Evolutionary conservation across 441 rosid species (phyloP), one percentile per base, ranked within the genome.

Genomic region (Pelargonium australe): DNA sequence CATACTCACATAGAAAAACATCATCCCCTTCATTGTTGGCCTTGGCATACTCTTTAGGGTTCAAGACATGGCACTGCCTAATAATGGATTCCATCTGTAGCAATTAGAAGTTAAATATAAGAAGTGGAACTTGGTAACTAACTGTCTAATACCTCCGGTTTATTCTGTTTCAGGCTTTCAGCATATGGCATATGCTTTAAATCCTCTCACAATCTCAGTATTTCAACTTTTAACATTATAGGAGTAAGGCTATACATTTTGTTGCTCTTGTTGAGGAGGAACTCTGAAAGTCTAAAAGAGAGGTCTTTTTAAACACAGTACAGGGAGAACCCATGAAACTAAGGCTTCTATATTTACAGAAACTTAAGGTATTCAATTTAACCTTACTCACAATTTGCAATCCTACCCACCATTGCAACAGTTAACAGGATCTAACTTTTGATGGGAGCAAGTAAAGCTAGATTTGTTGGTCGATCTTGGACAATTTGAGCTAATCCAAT

Each of bases 1-100:
- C 98, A 76, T 95, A 92, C 79, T 95, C 98, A 66, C 99, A 92
- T 4, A 92, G 77, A 70, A 87, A 95, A 66, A 95, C 75, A 82
- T 92, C 99, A 85, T 95, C 96, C 28, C 98, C 98, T 75, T 83
- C 87, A 66, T 90, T 72, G 34, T 67, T 81, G 63, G 92, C 96
- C 81, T 85, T 87, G 4, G 82, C 79, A 76, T 84, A 92, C 70
- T 90, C 97, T 76, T 78, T 79, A 17, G 96, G 99, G 73, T 47
- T 85, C 88, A 69, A 80, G 10, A 95, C 95, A 77, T 47, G 83
- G 79, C 99, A 95, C 75, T 84, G 98, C 79, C 90, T 87, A 64
- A 95, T 73, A 23, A 90, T 71, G 72, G 89, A 85, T 73, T 85
- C 91, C 99, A 92, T 87, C 95, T 90, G 85, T 72, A 68, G 44